Conservation (phyloP, 2,329 filamentous ascomycete genomes). For the Metarhizium anisopliae region DNA sequence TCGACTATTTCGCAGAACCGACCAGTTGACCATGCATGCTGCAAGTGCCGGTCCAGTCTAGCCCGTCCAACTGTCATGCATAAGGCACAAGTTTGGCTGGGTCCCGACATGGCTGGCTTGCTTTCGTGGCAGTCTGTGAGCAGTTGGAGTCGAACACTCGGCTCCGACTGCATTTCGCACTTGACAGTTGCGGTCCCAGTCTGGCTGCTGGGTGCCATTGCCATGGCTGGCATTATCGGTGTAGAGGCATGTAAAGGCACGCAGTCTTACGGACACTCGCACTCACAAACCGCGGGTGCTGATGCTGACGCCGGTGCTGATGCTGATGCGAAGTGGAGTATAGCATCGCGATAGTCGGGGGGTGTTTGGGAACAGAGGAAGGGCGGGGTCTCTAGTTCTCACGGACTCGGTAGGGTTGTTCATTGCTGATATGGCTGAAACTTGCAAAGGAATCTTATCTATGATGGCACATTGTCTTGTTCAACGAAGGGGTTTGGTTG, state of each 20-base stretch:
- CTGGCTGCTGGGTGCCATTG: background rate
- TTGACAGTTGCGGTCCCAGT: background rate
- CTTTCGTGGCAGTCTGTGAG: slow-evolving; percentile 28
- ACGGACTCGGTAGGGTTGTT: too few species aligned
- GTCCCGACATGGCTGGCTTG: slow-evolving; percentile 19
- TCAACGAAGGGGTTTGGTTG: too few species aligned
- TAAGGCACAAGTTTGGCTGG: slow-evolving; percentile 11
- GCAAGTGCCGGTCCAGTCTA: slow-evolving; percentile 17
- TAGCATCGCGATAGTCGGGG: background rate
- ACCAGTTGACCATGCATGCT: slow-evolving; percentile 9
- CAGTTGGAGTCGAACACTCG: slow-evolving; percentile 4
- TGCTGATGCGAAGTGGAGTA: background rate
- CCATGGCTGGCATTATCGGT: background rate
- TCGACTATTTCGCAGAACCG: too few species aligned
- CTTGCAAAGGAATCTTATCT: too few species aligned
- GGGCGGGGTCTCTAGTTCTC: too few species aligned
- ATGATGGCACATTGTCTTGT: too few species aligned
- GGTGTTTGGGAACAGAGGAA: too few species aligned
- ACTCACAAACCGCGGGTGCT: background rate
- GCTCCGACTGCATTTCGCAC: background rate
- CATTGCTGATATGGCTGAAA: too few species aligned
- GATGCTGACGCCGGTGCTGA: background rate
- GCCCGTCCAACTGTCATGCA: slow-evolving; percentile 14
- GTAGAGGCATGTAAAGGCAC: background rate
- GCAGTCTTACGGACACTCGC: background rate